A percentile compares a stretch with the other conserved stretches of the same genome.
phyloP scores from a whole-genome alignment of 108 stramenopile genomes.

The Seminavis robusta region DNA sequence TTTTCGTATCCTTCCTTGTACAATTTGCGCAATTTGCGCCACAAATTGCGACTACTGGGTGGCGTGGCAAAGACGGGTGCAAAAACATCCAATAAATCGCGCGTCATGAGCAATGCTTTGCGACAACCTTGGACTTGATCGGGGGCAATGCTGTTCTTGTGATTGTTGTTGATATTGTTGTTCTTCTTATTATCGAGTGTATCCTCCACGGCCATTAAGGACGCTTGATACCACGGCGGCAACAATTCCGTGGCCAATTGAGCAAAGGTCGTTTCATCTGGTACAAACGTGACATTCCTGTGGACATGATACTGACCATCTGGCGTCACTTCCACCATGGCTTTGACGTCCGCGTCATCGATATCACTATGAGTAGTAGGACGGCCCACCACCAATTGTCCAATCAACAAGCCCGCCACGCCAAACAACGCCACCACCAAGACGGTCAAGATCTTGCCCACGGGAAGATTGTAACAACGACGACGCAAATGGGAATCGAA shows the following conservation, averaged over 20 bases:
- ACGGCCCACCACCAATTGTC: no score
- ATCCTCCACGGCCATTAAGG: slow-evolving; percentile 3
- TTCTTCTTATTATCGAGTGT: not conserved
- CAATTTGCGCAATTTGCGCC: not conserved
- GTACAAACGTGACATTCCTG: no score
- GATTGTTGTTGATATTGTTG: no score
- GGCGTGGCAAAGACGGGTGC: slow-evolving; percentile 11
- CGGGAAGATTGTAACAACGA: no score
- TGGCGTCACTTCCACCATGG: no score
- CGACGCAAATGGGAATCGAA: no score
- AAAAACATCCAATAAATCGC: slow-evolving; percentile 12
- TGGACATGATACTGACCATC: no score
- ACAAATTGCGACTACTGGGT: not conserved
- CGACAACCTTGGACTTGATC: not conserved
- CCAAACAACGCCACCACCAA: no score
- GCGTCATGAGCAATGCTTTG: not conserved
- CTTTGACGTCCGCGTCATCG: no score
- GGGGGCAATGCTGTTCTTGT: not conserved
- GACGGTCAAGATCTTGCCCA: no score
- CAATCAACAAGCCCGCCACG: no score
- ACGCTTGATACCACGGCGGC: slow-evolving; percentile 10
- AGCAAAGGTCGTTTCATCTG: slow-evolving; percentile 1
- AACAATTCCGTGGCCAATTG: slow-evolving; percentile 4
- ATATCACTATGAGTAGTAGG: no score
- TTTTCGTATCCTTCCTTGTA: slow-evolving; percentile 5